Base-by-base conservation (phyloP, 345 rosid species). In the Clausena lansium region DNA sequence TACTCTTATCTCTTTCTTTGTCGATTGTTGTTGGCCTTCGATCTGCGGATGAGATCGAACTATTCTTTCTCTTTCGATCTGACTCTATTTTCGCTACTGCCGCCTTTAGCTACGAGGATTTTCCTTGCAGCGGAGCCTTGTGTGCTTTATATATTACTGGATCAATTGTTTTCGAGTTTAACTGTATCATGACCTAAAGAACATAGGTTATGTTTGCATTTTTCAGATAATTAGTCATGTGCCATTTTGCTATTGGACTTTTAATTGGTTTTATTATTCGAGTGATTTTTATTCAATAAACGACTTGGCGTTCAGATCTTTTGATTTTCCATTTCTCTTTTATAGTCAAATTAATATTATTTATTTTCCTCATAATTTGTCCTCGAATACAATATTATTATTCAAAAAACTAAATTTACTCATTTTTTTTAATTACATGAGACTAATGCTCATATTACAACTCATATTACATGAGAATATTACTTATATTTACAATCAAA, bases 11-110 rank as follows among this genome's bases (percentile, higher is more conserved):
- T 36, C 70, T 72, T 76, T 54, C 68, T 70, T 67, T 84, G 61
- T 69, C 57, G 15, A 41, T 59, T 57, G 75, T 32, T 52, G 79
- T 22, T 5, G 69, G 73, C 36, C 83, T 7, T 68, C 87, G 90
- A 87, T 87, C 89, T 25, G 80, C 80, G 5, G 88, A 77, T 0
- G 88, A 83, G 87, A 76, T 38, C 73, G 90, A 76, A 58, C 83
- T 76, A 68, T 79, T 78, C 88, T 88, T 89, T 30, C 91, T 81
- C 79, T 89, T 85, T 38, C 91, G 88, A 85, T 89, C 91, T 62
- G 86, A 80, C 80, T 88, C 91, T 84, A 91, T 89, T 80, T 86
- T 89, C 69, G 84, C 76, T 17, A 79, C 61, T 73, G 70, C 45
- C 25, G 28, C 41, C 20, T 47, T 7, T 64, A 47, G 22, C 70